Evolutionary conservation across 352 stramenopile species (phyloP), one percentile per base, ranked within the genome.

Genomic region (Phytophthora palmivora): DNA sequence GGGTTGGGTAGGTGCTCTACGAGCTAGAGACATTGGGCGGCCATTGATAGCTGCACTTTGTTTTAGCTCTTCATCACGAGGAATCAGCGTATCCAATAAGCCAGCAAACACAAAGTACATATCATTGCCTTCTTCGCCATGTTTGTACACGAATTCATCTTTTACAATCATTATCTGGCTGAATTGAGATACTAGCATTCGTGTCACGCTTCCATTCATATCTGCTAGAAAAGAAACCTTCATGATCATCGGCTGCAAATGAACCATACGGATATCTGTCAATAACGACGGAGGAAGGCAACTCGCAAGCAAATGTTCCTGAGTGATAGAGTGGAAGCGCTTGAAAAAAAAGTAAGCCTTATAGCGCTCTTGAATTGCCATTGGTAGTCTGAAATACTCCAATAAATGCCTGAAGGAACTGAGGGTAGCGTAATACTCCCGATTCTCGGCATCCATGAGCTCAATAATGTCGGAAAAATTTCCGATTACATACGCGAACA

Each of bases 71-170:
- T 72, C 72, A 8, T 88, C 72, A 0, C 52, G 70, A 6, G 77
- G 75, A 2, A 88, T 38, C 19, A 90, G 34, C 0, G 70, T 79
- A 18, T 82, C 72, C 19, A 93, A 44, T 4, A 82, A 24, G 8
- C 84, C 82, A 14, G 80, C 79, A 52, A 88, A 93, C 0, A 93
- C 80, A 24, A 93, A 91, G 47, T 76, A 91, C 82, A 93, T 93
- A 41, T 91, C 82, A 18, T 67, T 80, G 6, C 82, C 82, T 62
- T 84, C 56, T 50, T 93, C 79, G 5, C 74, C 75, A 18, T 78
- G 84, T 28, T 71, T 79, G 68, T 77, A 91, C 4, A 92, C 77
- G 38, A 80, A 89, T 41, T 92, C 76, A 15, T 84, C 76, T 24
- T 78, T 76, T 9, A 89, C 69, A 4, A 90, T 57, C 32, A 91